Conservation (phyloP, 1,139 yeast genomes). For the Yamadazyma friedrichii region DNA sequence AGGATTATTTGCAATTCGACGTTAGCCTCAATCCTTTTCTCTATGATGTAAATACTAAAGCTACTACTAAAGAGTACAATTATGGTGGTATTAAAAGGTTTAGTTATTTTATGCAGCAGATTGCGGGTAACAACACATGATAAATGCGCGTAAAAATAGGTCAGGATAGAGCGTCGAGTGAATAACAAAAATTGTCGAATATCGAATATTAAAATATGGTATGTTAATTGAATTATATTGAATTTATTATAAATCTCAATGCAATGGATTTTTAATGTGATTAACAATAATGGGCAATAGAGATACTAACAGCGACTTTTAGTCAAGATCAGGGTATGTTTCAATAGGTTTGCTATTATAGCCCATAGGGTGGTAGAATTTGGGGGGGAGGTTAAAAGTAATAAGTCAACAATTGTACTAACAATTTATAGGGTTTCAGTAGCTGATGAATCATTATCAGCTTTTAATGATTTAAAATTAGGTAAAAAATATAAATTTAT, state of each 20-base stretch:
- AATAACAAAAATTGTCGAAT: slow-evolving; percentile 3
- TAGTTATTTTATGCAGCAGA: too few species aligned
- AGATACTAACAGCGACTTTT: slow-evolving; percentile 5
- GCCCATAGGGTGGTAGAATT: neutral
- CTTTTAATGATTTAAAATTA: slow-evolving; percentile 93
- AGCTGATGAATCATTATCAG: slow-evolving; percentile 88
- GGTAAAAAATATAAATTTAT: slow-evolving; percentile 88
- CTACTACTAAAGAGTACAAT: too few species aligned
- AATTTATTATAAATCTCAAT: neutral
- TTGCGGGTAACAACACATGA: slow-evolving; percentile 3
- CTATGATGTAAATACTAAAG: too few species aligned
- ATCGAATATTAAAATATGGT: slow-evolving; percentile 1
- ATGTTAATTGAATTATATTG: neutral
- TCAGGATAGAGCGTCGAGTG: slow-evolving; percentile 3
- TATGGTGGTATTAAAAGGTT: too few species aligned
- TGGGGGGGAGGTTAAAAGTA: neutral
- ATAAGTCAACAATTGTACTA: slow-evolving; percentile 13
- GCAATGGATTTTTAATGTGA: neutral
- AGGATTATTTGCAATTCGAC: slow-evolving; percentile 63
- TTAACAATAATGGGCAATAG: neutral
- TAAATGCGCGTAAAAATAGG: neutral
- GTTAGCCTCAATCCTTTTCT: too few species aligned
- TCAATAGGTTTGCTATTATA: neutral
- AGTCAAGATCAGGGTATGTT: slow-evolving; percentile 73
- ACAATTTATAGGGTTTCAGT: slow-evolving; percentile 70